phyloP scores from a whole-genome alignment of 768 basidiomycete genomes.

The Pleurotus cornucopiae region DNA sequence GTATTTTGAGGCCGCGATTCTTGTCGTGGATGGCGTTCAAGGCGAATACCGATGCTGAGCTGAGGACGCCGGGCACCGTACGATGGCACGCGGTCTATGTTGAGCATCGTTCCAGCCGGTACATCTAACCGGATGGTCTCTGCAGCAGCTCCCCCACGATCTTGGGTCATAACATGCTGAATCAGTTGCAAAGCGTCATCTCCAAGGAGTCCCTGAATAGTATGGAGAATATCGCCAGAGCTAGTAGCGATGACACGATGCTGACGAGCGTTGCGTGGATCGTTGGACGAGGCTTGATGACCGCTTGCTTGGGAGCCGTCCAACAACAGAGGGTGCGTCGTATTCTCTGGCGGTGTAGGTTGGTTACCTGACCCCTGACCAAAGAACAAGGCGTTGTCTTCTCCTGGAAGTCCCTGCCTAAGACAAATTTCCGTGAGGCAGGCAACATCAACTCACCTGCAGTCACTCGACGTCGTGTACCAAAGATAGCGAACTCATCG shows the following conservation, averaged over 20 bases:
- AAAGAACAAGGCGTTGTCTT: conserved; percentile 59
- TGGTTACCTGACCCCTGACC: conserved; percentile 53
- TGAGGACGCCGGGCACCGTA: conserved; percentile 44
- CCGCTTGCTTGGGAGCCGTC: conserved; percentile 45
- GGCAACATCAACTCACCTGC: conserved; percentile 29
- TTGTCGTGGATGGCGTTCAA: conserved; percentile 49
- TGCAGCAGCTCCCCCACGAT: conserved; percentile 44
- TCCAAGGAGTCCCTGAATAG: conserved; percentile 79
- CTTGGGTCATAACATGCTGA: conserved; percentile 72
- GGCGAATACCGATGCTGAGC: conserved; percentile 54
- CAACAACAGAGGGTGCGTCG: conserved; percentile 77
- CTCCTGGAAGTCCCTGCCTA: conserved; percentile 25
- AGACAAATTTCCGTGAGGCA: conserved; percentile 7
- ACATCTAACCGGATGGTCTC: conserved; percentile 80
- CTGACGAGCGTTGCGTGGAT: conserved; percentile 45
- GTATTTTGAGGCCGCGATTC: conserved; percentile 43
- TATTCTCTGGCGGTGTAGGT: conserved; percentile 58
- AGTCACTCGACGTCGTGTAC: conserved; percentile 52
- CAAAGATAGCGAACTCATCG: conserved; percentile 41
- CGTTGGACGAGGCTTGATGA: conserved; percentile 38
- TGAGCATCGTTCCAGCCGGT: conserved; percentile 57
- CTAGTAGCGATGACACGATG: conserved; percentile 48
- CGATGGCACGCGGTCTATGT: conserved; percentile 53
- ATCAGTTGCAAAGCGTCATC: conserved; percentile 79
- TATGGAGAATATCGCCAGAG: conserved; percentile 61